A percentile compares a stretch with the other conserved stretches of the same genome.
phyloP scores from a whole-genome alignment of 306 rosid species.

The Calophaca sinica region DNA sequence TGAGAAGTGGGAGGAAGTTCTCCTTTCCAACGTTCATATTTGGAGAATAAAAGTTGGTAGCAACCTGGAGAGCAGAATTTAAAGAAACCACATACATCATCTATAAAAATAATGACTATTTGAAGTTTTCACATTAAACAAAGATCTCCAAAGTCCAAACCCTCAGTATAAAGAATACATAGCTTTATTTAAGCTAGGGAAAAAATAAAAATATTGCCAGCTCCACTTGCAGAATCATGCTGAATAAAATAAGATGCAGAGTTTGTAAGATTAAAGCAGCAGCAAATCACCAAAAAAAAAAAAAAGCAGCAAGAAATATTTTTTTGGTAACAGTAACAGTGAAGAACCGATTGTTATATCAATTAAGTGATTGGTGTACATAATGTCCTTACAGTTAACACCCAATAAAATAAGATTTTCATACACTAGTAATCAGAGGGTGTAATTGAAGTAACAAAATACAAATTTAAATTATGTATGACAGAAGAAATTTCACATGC shows the following conservation, averaged over 20 bases:
- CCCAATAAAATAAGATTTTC: neutral
- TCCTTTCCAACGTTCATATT: constrained; percentile 88
- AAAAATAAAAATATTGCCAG: constrained; percentile 16
- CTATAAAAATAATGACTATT: constrained; percentile 20
- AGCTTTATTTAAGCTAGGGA: constrained; percentile 18
- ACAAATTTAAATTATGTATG: neutral
- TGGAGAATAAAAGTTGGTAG: constrained; percentile 91
- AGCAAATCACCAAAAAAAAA: too few relatives aligned
- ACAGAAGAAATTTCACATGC: neutral
- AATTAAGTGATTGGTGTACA: constrained; percentile 10
- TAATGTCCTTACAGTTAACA: neutral
- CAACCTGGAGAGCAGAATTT: constrained; percentile 67
- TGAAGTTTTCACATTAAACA: constrained; percentile 25
- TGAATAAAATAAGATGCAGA: constrained; percentile 12
- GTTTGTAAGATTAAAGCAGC: constrained; percentile 32
- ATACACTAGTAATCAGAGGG: constrained; percentile 10
- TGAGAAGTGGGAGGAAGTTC: constrained; percentile 88
- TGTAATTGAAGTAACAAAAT: constrained; percentile 26
- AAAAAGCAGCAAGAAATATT: constrained; percentile 21
- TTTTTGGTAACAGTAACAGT: neutral
- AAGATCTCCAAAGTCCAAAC: constrained; percentile 27
- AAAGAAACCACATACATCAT: constrained; percentile 38
- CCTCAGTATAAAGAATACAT: constrained; percentile 14
- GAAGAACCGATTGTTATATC: constrained; percentile 13
- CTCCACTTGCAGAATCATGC: constrained; percentile 34